Evolutionary conservation across 78 protist genomes (phyloP).

Genomic region (Guillardia theta): DNA sequence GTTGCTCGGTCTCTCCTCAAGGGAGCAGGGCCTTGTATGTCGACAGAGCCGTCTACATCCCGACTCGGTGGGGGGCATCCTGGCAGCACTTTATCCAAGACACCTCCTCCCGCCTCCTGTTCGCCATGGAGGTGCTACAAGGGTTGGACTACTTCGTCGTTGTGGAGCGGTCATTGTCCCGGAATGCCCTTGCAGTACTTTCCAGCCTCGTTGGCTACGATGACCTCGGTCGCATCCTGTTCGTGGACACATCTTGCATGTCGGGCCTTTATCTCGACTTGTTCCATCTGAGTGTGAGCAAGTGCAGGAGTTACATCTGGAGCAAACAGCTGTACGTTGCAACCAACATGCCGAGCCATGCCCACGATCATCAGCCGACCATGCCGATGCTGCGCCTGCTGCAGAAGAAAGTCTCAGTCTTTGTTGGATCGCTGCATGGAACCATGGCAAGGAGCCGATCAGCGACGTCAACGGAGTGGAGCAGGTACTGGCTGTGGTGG

Average conservation of each 20-base stretch:
- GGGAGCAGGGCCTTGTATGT: not conserved
- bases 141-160: not conserved
- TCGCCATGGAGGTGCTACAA: not conserved
- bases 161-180: not conserved
- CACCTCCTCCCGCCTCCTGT: not conserved
- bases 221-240: not conserved
- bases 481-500: no score
- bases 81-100: conserved; percentile 30
- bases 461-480: no score
- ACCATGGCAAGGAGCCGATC: no score
- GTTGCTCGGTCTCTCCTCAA: no score
- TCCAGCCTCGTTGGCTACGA: not conserved
- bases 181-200: not conserved
- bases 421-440: no score
- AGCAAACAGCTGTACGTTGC: not conserved
- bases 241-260: not conserved
- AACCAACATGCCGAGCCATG: no score
- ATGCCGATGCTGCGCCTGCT: no score
- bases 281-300: not conserved
- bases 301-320: not conserved
- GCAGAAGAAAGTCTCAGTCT: no score
- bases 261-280: not conserved
- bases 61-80: not conserved
- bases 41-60: not conserved
- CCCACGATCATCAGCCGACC: no score